A percentile compares a stretch with the other conserved stretches of the same genome.
phyloP scores from a whole-genome alignment of 1,139 yeast species.

The Scheffersomyces quercinus region DNA sequence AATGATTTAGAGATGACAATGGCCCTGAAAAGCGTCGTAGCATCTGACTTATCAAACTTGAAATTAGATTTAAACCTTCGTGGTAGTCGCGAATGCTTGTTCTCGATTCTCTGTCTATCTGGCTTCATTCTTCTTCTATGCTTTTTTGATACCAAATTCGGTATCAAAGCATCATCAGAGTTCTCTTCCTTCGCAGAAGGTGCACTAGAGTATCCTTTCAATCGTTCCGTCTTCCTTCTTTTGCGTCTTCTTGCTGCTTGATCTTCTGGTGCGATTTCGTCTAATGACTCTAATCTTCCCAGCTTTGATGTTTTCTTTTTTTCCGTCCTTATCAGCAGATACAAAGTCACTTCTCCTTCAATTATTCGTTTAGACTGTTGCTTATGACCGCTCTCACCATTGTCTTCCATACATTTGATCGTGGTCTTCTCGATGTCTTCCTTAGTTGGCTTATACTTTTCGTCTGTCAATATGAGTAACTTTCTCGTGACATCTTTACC shows the following conservation, averaged over 20 bases:
- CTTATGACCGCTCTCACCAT: conserved; percentile 19
- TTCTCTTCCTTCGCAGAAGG: background rate
- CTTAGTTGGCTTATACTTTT: conserved; percentile 27
- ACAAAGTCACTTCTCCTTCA: conserved; percentile 33
- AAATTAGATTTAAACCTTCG: conserved; percentile 22
- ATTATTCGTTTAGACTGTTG: conserved; percentile 21
- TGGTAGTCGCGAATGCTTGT: conserved; percentile 11
- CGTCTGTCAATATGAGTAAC: conserved; percentile 33
- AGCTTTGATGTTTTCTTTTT: conserved; percentile 12
- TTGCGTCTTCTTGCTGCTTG: conserved; percentile 5
- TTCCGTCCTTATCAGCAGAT: conserved; percentile 11
- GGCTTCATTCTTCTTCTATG: conserved; percentile 17
- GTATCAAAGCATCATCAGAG: conserved; percentile 10
- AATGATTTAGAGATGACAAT: conserved; percentile 65
- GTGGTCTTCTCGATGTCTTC: conserved; percentile 28
- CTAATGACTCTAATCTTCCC: conserved; percentile 24
- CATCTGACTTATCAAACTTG: conserved; percentile 44
- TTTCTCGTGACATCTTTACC: conserved; percentile 35
- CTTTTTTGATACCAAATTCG: conserved; percentile 23
- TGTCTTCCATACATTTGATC: conserved; percentile 26
- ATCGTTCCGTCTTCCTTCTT: conserved; percentile 6
- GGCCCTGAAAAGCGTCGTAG: conserved; percentile 52
- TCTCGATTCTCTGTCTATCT: conserved; percentile 6
- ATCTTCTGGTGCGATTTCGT: conserved; percentile 3
- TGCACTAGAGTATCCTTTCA: too few species aligned